Base-by-base conservation (phyloP, 2,329 filamentous ascomycete species). In the Grosmannia clavigera region DNA sequence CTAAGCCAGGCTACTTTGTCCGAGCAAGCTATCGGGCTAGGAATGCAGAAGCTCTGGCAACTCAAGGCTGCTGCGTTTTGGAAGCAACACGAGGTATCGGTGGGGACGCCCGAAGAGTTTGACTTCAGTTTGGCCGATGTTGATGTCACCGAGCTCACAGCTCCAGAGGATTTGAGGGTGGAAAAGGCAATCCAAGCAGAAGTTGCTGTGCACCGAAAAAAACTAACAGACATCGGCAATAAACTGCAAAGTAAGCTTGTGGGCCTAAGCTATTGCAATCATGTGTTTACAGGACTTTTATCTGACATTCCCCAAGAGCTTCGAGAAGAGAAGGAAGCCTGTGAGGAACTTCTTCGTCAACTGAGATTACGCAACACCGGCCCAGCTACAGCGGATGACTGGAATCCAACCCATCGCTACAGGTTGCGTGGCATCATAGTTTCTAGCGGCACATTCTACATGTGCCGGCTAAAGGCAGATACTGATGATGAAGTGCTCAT, bases 361-460 rank as follows among this genome's bases (percentile, higher is more conserved):
- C 51, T 66, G n/a, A 56, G 62, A 3, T 22, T 12, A 1, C 59
- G 62, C n/a, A 48, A 67, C 9, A 70, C 69, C 0, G 65, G 22
- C 7, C 67, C 68, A 5, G 63, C 61, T 2, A 40, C 58, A 3
- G 61, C 65, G 6, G 62, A 65, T 9, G 60, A 58, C n/a, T 68
- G 67, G 67, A 58, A 63, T 33, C 67, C 71, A 0, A 67, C 60
- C 3, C 64, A 70, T 52, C 65, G 62, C 25, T 71, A 71, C 60
- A 63, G 62, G 0, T 64, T 73, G 7, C 66, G 69, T 9, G 71
- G 71, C 5, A 67, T 73, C 1, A 65, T 67, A 11, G 65, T 61
- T 9, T 64, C 65, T 1, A 40, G 62, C 2, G 64, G 68, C 29
- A 65, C 63, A 5, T 65, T 71, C 2, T 73, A 69, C 40, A 54